A percentile compares a stretch with the other conserved stretches of the same genome.
These are phyloP conservation scores for Ophiostoma perfectum DNA, from an alignment of 2,329 filamentous ascomycete genomes.

Conservation along the genomic window DNA sequence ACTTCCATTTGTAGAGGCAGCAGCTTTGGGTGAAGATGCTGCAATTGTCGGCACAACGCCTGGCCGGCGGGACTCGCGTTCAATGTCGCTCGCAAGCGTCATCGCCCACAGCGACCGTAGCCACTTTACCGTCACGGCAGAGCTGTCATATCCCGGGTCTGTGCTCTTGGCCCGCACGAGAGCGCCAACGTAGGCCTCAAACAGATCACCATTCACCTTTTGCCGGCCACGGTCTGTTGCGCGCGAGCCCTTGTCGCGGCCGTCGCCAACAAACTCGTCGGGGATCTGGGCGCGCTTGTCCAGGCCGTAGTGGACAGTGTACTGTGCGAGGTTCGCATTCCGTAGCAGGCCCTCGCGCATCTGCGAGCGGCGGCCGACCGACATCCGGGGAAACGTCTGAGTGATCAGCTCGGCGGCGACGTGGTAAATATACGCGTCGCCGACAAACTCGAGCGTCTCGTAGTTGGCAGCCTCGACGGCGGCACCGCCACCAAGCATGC, in stretches of 20 bases:
- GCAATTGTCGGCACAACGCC: background rate
- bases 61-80: conserved; percentile 35
- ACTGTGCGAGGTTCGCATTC: conserved; percentile 70
- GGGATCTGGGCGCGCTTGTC: conserved; percentile 58
- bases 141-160: conserved; percentile 43
- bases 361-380: conserved; percentile 66
- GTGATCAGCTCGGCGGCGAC: conserved; percentile 71
- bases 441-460: conserved; percentile 81
- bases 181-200: conserved; percentile 85
- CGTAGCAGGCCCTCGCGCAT: conserved; percentile 74
- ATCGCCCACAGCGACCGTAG: conserved; percentile 68
- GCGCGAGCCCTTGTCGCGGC: conserved; percentile 35
- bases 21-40: background rate
- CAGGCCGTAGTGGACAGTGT: conserved; percentile 65
- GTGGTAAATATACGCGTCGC: conserved; percentile 71
- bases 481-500: conserved; percentile 34
- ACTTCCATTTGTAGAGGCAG: background rate
- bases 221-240: conserved; percentile 49
- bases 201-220: conserved; percentile 80
- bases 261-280: conserved; percentile 37
- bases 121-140: conserved; percentile 60
- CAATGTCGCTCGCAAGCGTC: conserved; percentile 53
- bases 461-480: conserved; percentile 49
- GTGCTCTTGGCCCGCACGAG: conserved; percentile 54
- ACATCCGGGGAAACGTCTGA: conserved; percentile 59